Base-by-base conservation (phyloP, 2,329 filamentous ascomycete genomes). In the Calonectria pseudoturangicola region DNA sequence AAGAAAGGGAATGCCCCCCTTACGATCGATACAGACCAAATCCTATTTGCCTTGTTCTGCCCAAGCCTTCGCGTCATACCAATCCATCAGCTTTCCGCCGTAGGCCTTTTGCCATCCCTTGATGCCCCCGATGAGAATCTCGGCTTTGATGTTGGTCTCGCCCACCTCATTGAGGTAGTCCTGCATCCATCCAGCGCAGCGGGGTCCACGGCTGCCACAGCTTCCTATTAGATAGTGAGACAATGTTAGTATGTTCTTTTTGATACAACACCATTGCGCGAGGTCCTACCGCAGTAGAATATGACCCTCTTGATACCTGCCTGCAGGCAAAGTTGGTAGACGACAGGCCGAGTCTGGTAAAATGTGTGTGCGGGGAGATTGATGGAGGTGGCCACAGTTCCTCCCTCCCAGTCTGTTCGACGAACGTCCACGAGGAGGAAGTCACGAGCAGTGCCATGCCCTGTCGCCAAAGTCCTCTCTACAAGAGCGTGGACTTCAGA, bases 311-410 rank as follows among this genome's bases (percentile, higher is more conserved):
- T 84, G 27, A 89, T 83, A 1, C 85, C 85, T 2, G 88, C 89
- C 69, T 87, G 84, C 74, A 86, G 87, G 81, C 87, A 88, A 21
- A 91, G 81, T 54, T 85, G 85, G 73, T 90, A 87, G 33, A 90
- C 79, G 7, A 83, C 81, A 4, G 86, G 84, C 7, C 89, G 84
- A 4, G 87, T 87, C 65, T 87, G 87, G 66, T 89, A 89, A 47
- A 91, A 85, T 15, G 85, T 87, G 67, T 91, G 89, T 10, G 89
- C 89, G 0, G 89, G 89, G 16, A 91, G 82, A 74, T 91, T 91
- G 74, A 93, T 84, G 1, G 91, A 91, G 2, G 87, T 87, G 10
- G 83, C 83, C 68, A 93, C 89, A 0, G 90, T 92, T 48, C 91
- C 92, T 30, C 92, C 92, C 78, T 87, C 86, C 83, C 87, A 88